Conservation (phyloP, 2,329 filamentous ascomycete species). For the Trichoderma endophyticum region DNA sequence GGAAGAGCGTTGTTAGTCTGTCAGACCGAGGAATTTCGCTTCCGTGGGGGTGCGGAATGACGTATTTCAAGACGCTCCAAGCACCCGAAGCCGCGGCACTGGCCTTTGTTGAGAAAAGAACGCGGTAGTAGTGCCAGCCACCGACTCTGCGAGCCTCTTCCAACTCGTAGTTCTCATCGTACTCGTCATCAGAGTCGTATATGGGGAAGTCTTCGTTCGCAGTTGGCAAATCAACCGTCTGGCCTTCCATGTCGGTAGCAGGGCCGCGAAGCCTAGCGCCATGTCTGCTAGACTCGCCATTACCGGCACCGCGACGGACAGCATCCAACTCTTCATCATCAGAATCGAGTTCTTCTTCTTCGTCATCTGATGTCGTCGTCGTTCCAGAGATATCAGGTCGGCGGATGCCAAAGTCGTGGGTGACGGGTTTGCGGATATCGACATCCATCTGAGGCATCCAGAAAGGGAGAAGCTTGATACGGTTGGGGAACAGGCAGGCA, state of each 20-base stretch:
- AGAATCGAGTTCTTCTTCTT: conserved; percentile 68
- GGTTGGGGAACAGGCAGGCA: conserved; percentile 78
- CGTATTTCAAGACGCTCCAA: conserved; percentile 44
- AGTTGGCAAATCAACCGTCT: conserved; percentile 61
- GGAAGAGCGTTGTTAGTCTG: conserved; percentile 52
- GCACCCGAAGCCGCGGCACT: conserved; percentile 42
- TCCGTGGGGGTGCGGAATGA: conserved; percentile 54
- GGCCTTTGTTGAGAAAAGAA: conserved; percentile 50
- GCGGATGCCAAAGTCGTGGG: conserved; percentile 86
- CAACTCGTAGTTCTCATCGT: conserved; percentile 68
- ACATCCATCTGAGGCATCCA: conserved; percentile 99
- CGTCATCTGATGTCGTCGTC: conserved; percentile 73
- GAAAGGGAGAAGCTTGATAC: conserved; percentile 87
- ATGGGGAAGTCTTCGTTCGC: conserved; percentile 72
- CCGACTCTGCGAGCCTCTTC: conserved; percentile 76
- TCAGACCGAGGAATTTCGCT: conserved; percentile 57
- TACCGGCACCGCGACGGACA: conserved; percentile 20
- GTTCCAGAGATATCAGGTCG: conserved; percentile 71
- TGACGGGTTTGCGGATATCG: conserved; percentile 90
- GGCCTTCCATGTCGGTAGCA: conserved; percentile 71
- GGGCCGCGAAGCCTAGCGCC: conserved; percentile 43
- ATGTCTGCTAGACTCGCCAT: conserved; percentile 39
- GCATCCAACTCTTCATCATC: conserved; percentile 55
- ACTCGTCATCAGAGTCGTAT: conserved; percentile 83
- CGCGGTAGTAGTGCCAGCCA: conserved; percentile 69